Evolutionary conservation across 768 basidiomycete species (phyloP), one percentile per base, ranked within the genome.

Genomic region (Tricholoma matsutake): DNA sequence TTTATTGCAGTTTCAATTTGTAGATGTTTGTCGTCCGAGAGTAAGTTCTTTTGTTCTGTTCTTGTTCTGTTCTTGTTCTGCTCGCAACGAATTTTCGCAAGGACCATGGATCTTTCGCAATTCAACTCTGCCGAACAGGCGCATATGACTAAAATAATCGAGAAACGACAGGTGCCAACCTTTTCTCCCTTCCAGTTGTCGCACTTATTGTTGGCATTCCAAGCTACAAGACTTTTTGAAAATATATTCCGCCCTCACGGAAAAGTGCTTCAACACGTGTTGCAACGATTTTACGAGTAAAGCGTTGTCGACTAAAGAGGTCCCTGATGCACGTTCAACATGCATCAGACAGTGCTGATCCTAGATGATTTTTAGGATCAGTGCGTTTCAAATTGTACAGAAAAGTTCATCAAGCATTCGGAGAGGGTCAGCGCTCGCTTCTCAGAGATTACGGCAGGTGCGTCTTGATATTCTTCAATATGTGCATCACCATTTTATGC

Each of bases 171-270:
- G 88, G 96, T 90, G 61, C 59, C 80, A 62, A 18, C 3, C 28
- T 9, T n/a, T 22, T 31, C 11, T 14, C 25, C 16, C 4, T 41
- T 18, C n/a, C 6, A 25, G 13, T 53, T 3, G 29, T 35, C 28
- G 45, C 32, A 22, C 39, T 56, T 43, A 55, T 45, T 58, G 49
- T 41, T 32, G 43, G 4, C 37, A 58, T 43, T 61, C 9, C 47
- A 71, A 98, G 96, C 96, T 99, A 95, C 93, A 96, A 82, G 96
- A 98, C 80, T 98, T 99, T 70, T 81, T 99, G 81, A 84, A 83
- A 70, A 88, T 98, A 76, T 98, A 99, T 77, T 91, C 94, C 22
- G 90, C 87, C 71, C 84, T 99, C 59, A 94, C 96, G 32, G 96
- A 98, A 73, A 88, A 92, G 67, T 99, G 96, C 75, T 99, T 99